Percentiles rank a stretch among this genome's conserved stretches.
phyloP scores from a whole-genome alignment of 768 basidiomycete genomes.

The Lentinula guzmanii region DNA sequence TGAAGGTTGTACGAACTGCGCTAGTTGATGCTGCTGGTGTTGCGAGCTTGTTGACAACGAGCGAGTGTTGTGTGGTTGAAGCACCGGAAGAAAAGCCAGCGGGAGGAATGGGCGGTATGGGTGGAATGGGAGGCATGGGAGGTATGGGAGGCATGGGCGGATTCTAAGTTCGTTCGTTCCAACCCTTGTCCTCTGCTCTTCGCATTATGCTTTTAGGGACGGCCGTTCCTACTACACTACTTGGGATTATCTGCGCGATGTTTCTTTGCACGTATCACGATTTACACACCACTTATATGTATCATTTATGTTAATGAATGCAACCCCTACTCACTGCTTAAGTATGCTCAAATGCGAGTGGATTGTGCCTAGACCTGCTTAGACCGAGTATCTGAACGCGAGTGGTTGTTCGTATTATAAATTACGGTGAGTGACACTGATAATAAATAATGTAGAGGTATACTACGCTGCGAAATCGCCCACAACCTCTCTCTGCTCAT shows the following conservation, averaged over 20 bases:
- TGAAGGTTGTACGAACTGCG: conserved; percentile 93
- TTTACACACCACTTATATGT: not conserved
- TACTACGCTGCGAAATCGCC: conserved; percentile 28
- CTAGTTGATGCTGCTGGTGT: conserved; percentile 91
- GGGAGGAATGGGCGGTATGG: conserved; percentile 55
- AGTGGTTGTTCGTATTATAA: not conserved
- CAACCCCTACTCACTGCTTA: not conserved
- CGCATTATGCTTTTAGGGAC: not conserved
- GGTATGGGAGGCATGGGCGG: conserved; percentile 8
- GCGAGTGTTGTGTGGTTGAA: conserved; percentile 89
- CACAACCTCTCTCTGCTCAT: conserved; percentile 39
- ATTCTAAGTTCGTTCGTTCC: not conserved
- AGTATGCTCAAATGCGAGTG: not conserved
- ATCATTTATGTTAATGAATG: not conserved
- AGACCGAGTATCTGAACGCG: too few species aligned
- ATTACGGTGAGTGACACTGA: not conserved
- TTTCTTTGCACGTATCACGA: not conserved
- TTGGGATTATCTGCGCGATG: not conserved
- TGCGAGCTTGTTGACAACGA: conserved; percentile 89
- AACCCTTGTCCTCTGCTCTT: not conserved
- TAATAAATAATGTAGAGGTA: not conserved
- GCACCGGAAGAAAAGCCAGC: conserved; percentile 74
- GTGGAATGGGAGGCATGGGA: conserved; percentile 25
- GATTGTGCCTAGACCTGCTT: too few species aligned
- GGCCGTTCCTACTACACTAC: not conserved